Base-by-base conservation (phyloP, 495 filamentous ascomycete species). In the Aspergillus ostianus region DNA sequence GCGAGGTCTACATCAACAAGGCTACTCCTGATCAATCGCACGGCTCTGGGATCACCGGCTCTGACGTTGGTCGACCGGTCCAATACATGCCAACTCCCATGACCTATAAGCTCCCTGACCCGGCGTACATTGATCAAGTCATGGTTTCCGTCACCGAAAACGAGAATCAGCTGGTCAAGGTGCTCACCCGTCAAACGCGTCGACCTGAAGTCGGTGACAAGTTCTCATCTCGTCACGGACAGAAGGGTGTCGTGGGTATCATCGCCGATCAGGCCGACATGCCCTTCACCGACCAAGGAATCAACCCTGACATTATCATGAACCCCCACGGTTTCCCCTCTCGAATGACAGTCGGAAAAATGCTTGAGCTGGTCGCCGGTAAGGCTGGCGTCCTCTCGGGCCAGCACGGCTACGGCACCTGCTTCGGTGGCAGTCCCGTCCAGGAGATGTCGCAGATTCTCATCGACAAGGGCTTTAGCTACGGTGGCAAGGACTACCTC, bases 271-370 rank as follows among this genome's bases (percentile, higher is more conserved):
- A 97, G 73, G 91, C 92, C 62, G 94, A 99, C 70, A 90, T 99
- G 89, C 94, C 94, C 1, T 99, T 99, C 77, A 88, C 89, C 9
- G 93, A 98, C 73, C 78, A 83, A 44, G 95, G 94, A 4, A 87
- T 99, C 61, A 85, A 84, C 45, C 94, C 94, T 0, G 94, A 99
- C 71, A 94, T 99, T 67, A 99, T 99, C 85, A 99, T 99, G 95
- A 99, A 99, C 78, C 94, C 94, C 1, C 94, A 99, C 75, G 94
- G 95, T 85, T 98, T 99, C 82, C 94, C 94, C 8, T 97, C 93
- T 12, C 94, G 94, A 71, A 99, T 99, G 94, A 99, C 94, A 51
- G 95, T 99, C 64, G 94, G 95, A 10, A 98, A 99, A 73, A 91
- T 99, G 81, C 82, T 99, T 53, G 94, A 99, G 72, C 87, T 96